These are phyloP conservation scores for Mortierella sp. DNA, from an alignment of 371 early-diverging fungal genomes.

Conservation along the genomic window DNA sequence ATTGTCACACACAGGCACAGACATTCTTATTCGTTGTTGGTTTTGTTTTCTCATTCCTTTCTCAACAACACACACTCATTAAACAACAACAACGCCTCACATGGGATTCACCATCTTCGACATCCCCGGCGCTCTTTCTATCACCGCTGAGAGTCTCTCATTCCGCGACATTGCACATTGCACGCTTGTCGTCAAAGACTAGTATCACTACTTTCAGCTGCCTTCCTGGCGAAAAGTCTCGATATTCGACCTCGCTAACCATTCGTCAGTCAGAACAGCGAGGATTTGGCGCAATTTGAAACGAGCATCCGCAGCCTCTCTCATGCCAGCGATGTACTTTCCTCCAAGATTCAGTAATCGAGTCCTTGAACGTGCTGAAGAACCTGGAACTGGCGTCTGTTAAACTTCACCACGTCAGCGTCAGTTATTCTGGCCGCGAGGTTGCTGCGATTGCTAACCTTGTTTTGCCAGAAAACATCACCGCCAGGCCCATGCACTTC, in stretches of 20 bases:
- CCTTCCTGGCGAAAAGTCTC: not conserved
- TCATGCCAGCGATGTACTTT: not conserved
- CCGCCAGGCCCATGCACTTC: not conserved
- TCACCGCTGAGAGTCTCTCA: not conserved
- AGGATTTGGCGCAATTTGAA: not conserved
- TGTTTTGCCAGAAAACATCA: not conserved
- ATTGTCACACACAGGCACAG: too few species aligned
- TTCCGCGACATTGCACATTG: not conserved
- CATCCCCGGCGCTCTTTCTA: not conserved
- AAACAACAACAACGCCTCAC: not conserved
- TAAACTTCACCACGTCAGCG: not conserved
- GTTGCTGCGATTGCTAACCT: not conserved
- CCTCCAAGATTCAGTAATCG: not conserved
- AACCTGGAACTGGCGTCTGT: not conserved
- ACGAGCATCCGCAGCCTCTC: not conserved
- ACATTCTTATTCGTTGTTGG: too few species aligned
- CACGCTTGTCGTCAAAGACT: not conserved
- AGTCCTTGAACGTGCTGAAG: not conserved
- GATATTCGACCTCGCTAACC: not conserved
- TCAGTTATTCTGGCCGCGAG: not conserved
- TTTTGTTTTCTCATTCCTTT: not conserved
- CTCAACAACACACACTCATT: not conserved
- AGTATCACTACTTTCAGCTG: not conserved
- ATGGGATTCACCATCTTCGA: not conserved
- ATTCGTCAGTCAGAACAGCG: not conserved